Conservation (phyloP, 2,329 filamentous ascomycete species). For the Microdochium nivale region DNA sequence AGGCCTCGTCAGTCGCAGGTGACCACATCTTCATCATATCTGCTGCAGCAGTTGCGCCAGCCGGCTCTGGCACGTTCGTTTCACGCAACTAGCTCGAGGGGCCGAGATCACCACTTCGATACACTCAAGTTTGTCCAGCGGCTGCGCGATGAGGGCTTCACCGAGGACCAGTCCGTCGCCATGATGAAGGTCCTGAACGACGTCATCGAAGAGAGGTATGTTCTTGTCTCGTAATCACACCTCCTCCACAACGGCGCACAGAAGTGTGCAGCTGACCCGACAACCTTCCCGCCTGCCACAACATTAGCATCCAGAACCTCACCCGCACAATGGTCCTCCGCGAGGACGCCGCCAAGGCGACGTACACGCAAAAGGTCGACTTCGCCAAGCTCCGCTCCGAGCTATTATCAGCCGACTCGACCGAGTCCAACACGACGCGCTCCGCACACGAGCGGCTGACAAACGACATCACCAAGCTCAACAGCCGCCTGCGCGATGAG, state of each 20-base stretch:
- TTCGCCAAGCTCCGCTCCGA: conserved; percentile 96
- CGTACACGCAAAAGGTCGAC: conserved; percentile 85
- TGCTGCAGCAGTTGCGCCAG: conserved; percentile 15
- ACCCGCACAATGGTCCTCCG: conserved; percentile 96
- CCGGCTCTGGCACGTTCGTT: conserved; percentile 42
- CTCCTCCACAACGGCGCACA: not conserved
- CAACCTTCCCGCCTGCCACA: too few species aligned
- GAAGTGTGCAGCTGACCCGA: not conserved
- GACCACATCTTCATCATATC: conserved; percentile 6
- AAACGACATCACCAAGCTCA: conserved; percentile 92
- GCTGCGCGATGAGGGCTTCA: conserved; percentile 85
- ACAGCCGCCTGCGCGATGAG: conserved; percentile 82
- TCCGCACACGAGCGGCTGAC: conserved; percentile 85
- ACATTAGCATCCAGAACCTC: conserved; percentile 78
- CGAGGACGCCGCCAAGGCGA: conserved; percentile 80
- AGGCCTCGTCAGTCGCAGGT: not conserved
- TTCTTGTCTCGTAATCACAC: too few species aligned
- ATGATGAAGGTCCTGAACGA: conserved; percentile 98
- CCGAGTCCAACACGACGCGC: conserved; percentile 80
- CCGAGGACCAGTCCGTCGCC: conserved; percentile 89
- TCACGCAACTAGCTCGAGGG: conserved; percentile 53
- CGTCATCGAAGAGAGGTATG: conserved; percentile 86
- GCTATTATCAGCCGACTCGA: conserved; percentile 83
- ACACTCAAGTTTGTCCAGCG: conserved; percentile 95
- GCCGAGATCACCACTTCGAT: conserved; percentile 90